Evolutionary conservation across 148 eudicot genomes (phyloP), one percentile per base, ranked within the genome.

Genomic region (Nepenthes mirabilis): DNA sequence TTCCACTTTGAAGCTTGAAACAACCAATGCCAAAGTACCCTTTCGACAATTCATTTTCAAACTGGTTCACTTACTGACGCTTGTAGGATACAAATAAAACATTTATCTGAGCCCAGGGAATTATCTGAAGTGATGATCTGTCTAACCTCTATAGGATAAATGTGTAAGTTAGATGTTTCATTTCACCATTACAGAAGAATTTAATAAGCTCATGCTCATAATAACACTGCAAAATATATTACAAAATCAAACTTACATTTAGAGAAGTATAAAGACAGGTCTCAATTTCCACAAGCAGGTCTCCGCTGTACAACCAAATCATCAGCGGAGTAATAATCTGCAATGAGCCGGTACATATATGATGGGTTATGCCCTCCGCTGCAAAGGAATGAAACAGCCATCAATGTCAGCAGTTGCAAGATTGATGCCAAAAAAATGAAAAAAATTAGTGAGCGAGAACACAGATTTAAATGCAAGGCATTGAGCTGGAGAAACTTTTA

Each of bases 311-410:
- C 68, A 56, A 80, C 91, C 77, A 86, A 61, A 74, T 94, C 97
- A 72, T 84, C 90, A 66, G 97, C 96, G 58, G 97, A 86, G 78
- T 94, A 94, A 71, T 82, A 94, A 72, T 94, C 97, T 33, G 97
- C 90, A 65, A 94, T 84, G 37, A 89, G 83, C 68, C 93, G 80
- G 66, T 94, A 94, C 82, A 94, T 94, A 66, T 84, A 94, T 10
- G 97, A 94, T 57, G 99, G 91, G 65, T 86, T 94, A 64, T 94
- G 95, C 70, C 99, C 99, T 62, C 99, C 99, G 13, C 97, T 89
- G 91, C 56, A 72, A 70, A 72, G 52, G 47, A 61, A 47, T 56
- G 49, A 64, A 58, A 52, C 43, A 60, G 36, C n/a, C 58, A 62
- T 40, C 52, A 33, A 34, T n/a, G 35, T 37, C n/a, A 51, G 56